phyloP scores from a whole-genome alignment of 768 basidiomycete genomes.

The Boletus tylopilopsis region DNA sequence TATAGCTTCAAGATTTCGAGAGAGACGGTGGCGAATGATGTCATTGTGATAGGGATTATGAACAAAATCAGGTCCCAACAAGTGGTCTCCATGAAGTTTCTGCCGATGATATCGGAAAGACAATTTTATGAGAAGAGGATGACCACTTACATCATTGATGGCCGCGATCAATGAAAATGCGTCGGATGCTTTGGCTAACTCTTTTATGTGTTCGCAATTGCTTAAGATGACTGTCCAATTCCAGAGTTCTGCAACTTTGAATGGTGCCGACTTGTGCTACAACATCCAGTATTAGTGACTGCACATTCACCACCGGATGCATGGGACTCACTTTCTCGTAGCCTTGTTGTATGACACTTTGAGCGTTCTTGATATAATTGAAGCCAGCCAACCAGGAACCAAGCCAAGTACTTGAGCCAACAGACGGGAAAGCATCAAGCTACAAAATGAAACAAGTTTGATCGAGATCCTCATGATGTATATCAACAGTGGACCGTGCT shows the following conservation, averaged over 20 bases:
- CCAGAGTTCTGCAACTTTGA: slow-evolving; percentile 26
- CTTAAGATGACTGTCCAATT: slow-evolving; percentile 41
- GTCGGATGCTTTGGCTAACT: slow-evolving; percentile 2
- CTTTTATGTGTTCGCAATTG: slow-evolving; percentile 14
- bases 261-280: slow-evolving; percentile 17
- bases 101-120: background rate
- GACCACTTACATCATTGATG: slow-evolving; percentile 28
- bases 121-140: background rate
- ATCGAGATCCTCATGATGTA: background rate
- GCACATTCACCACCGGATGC: no score
- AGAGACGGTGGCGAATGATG: background rate
- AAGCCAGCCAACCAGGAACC: slow-evolving; percentile 13
- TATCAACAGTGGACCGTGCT: background rate
- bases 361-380: slow-evolving; percentile 12
- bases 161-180: slow-evolving; percentile 16
- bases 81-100: background rate
- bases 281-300: background rate
- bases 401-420: background rate
- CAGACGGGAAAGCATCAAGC: slow-evolving; percentile 5
- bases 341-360: slow-evolving; percentile 29
- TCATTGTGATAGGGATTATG: background rate
- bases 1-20: background rate
- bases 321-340: slow-evolving; percentile 23
- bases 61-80: background rate
- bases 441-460: background rate